A percentile compares a stretch with the other conserved stretches of the same genome.
These are phyloP conservation scores for Saccharomycopsis hybrid DNA, from an alignment of 1,139 yeast genomes.

Conservation along the genomic window DNA sequence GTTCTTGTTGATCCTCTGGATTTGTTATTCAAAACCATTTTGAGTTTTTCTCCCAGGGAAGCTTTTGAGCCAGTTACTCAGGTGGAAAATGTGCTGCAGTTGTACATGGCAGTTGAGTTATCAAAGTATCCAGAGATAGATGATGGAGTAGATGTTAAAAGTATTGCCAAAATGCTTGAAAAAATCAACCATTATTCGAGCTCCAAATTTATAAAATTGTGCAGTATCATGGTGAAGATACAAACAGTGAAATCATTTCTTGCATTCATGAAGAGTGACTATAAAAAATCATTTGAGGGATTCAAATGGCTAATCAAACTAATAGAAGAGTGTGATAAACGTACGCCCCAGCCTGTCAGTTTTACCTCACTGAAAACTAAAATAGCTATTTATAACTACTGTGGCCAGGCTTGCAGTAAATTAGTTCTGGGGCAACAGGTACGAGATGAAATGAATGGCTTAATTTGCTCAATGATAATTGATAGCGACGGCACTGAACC, in stretches of 20 bases:
- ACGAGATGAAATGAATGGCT: background rate
- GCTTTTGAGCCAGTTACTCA: constrained; percentile 2
- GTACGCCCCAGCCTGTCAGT: background rate
- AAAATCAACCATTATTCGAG: constrained; percentile 2
- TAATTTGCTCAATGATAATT: background rate
- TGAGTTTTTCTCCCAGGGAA: background rate
- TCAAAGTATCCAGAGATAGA: constrained; percentile 10
- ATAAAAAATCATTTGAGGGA: constrained; percentile 1
- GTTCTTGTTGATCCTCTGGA: background rate
- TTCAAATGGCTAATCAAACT: constrained; percentile 6
- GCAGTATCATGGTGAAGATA: background rate
- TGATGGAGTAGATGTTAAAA: background rate
- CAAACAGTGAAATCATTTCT: constrained; percentile 9
- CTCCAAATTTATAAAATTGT: constrained; percentile 4
- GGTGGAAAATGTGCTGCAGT: background rate
- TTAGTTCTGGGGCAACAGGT: background rate
- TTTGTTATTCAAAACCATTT: background rate
- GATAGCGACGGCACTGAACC: background rate
- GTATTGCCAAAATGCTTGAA: constrained; percentile 1
- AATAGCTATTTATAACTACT: background rate
- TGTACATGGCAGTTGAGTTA: background rate
- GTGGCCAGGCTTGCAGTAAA: background rate
- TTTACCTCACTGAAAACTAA: background rate
- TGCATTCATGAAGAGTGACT: constrained; percentile 1
- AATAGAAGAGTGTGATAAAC: background rate